A percentile compares a stretch with the other conserved stretches of the same genome.
Conservation (phyloP, 2,329 filamentous ascomycete species). For the Paramyrothecium sp. region DNA sequence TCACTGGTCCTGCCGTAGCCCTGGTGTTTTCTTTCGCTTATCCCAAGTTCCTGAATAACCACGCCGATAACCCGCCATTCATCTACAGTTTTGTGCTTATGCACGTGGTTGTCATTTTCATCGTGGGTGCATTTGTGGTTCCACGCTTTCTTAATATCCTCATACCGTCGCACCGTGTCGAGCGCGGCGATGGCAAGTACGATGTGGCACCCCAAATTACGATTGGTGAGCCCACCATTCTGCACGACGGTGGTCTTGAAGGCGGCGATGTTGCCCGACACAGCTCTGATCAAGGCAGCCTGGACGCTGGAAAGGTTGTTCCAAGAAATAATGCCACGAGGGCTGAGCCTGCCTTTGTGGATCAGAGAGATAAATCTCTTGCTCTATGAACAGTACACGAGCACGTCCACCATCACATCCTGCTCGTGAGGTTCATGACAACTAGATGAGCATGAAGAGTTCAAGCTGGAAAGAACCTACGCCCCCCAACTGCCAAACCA, state of each 20-base stretch:
- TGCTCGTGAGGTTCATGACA: too few relatives aligned
- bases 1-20: slow-evolving; percentile 41
- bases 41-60: slow-evolving; percentile 20
- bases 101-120: slow-evolving; percentile 15
- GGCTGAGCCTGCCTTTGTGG: slow-evolving; percentile 1
- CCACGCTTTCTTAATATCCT: slow-evolving; percentile 14
- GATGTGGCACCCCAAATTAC: slow-evolving; percentile 15
- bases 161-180: slow-evolving; percentile 10
- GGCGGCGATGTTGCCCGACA: slow-evolving; percentile 2
- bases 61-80: slow-evolving; percentile 12
- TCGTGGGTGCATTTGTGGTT: slow-evolving; percentile 11
- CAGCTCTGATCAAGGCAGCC: slow-evolving; percentile 9
- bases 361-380: slow-evolving; percentile 6
- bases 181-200: slow-evolving; percentile 14
- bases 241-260: slow-evolving; percentile 11
- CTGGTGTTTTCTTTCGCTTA: slow-evolving; percentile 48
- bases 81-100: slow-evolving; percentile 17
- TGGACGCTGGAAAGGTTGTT: slow-evolving; percentile 10
- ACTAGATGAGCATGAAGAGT: too few relatives aligned
- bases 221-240: slow-evolving; percentile 6
- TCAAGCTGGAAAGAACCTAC: too few relatives aligned
- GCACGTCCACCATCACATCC: too few relatives aligned
- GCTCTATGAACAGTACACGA: neutral
- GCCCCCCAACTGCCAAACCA: too few relatives aligned
- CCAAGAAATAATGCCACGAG: neutral